Conservation (phyloP, 345 rosid species). For the Citrus unshiu region DNA sequence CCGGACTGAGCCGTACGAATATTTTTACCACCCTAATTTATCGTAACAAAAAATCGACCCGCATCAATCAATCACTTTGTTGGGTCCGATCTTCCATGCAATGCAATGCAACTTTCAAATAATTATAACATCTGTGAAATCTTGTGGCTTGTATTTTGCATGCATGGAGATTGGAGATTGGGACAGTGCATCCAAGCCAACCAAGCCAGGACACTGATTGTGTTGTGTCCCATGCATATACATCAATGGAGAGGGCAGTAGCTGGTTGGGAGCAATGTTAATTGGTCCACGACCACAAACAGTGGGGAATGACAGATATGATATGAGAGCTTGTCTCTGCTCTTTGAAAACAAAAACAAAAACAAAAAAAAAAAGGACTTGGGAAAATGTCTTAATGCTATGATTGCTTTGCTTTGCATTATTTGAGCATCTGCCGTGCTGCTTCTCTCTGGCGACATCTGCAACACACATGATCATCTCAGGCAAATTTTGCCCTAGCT, state of each 20-base stretch:
- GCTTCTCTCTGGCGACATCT: too few species aligned
- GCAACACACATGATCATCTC: too few species aligned
- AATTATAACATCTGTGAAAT: background rate
- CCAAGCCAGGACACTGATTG: background rate
- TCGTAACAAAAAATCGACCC: accelerated
- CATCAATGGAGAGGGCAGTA: too few species aligned
- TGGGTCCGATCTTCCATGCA: too few species aligned
- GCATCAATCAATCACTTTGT: too few species aligned
- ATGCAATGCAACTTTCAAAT: background rate
- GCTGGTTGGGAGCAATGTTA: background rate
- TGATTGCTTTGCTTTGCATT: too few species aligned
- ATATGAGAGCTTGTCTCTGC: background rate
- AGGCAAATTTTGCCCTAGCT: too few species aligned
- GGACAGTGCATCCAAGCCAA: background rate
- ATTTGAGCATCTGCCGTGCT: too few species aligned
- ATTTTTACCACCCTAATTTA: too few species aligned
- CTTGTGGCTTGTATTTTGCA: background rate
- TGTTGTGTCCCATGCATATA: background rate
- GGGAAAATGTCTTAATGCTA: too few species aligned
- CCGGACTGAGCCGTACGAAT: accelerated
- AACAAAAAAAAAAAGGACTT: background rate
- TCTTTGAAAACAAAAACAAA: background rate
- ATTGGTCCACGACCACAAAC: background rate
- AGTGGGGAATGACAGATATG: background rate
- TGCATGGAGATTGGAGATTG: background rate